Base-by-base conservation (phyloP, 805 yeast genomes). In the Candida coleopterorum region DNA sequence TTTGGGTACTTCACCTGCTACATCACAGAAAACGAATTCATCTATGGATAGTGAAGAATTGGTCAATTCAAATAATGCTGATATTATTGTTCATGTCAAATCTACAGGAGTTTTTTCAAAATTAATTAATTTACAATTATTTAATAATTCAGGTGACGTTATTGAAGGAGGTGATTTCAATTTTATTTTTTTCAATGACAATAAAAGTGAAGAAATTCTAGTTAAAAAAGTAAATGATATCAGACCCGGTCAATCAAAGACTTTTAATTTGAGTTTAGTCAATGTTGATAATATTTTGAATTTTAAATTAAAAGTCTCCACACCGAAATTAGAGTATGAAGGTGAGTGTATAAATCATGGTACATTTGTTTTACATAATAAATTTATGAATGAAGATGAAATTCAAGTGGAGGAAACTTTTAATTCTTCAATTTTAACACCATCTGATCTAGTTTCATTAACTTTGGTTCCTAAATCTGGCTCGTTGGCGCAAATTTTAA, bases 391-490 rank as follows among this genome's bases (percentile, higher is more conserved):
- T 17, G 18, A 24, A 11, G 26, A n/a, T 11, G 24, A 35, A 7
- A 20, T 29, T 25, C 15, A 10, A 6, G 15, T 26, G 18, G 16
- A 16, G 12, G 22, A 29, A 21, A n/a, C 10, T 18, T 25, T 17
- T 20, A 23, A 24, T 27, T 14, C 26, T 2, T 14, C 22, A 8
- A 23, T 32, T 11, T 26, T 41, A n/a, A n/a, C 9, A 15, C 14
- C 34, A 4, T 16, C 30, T 7, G 45, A 43, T 23, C 20, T 30
- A 12, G 45, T 56, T 18, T 39, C 38, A 16, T 49, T 58, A 10
- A 41, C 52, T 8, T 44, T 62, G 15, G 48, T 52, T 20, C 62
- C 67, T 10, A 61, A 62, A 34, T 51, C 65, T 3, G 47, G 45
- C 17, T 44, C 48, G 4, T 46, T 62, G 51, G 55, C 65, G 2